Percentiles rank a stretch among this genome's conserved stretches.
These are phyloP conservation scores for Zoysia pacifica DNA, from an alignment of 176 grass and related monocot genomes.

Conservation along the genomic window DNA sequence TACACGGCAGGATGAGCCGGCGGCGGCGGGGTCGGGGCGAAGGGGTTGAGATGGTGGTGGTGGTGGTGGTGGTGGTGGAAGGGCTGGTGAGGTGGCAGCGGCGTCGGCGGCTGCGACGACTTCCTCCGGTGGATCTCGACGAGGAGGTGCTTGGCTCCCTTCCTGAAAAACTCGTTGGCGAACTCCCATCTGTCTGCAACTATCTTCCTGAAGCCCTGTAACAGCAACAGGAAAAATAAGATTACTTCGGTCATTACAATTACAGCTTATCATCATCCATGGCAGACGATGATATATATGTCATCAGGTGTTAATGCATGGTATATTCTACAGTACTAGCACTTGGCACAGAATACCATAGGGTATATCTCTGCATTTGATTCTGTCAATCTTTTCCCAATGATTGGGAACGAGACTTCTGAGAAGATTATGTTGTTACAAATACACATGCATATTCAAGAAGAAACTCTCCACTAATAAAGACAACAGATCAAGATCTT, in stretches of 20 bases:
- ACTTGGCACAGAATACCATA: constrained; percentile 35
- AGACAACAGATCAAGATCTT: neutral
- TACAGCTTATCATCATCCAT: neutral
- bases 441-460: neutral
- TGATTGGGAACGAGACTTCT: constrained; percentile 25
- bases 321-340: neutral
- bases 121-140: constrained; percentile 87
- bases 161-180: constrained; percentile 94
- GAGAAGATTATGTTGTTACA: neutral
- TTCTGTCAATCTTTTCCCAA: constrained; percentile 42
- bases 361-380: constrained; percentile 8
- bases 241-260: neutral
- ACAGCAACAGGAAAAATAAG: neutral
- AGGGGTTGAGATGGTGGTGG: constrained; percentile 46
- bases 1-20: constrained; percentile 35
- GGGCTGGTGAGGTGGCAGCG: constrained; percentile 37
- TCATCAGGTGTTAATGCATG: constrained; percentile 25
- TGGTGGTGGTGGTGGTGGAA: constrained; percentile 40
- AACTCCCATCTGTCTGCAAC: constrained; percentile 97
- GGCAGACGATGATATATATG: constrained; percentile 8
- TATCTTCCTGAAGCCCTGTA: constrained; percentile 98
- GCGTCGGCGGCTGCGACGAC: constrained; percentile 51
- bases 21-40: constrained; percentile 46
- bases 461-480: neutral
- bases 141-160: constrained; percentile 87